phyloP scores from a whole-genome alignment of 2,329 filamentous ascomycete genomes.

The Zopfia rhizophila region DNA sequence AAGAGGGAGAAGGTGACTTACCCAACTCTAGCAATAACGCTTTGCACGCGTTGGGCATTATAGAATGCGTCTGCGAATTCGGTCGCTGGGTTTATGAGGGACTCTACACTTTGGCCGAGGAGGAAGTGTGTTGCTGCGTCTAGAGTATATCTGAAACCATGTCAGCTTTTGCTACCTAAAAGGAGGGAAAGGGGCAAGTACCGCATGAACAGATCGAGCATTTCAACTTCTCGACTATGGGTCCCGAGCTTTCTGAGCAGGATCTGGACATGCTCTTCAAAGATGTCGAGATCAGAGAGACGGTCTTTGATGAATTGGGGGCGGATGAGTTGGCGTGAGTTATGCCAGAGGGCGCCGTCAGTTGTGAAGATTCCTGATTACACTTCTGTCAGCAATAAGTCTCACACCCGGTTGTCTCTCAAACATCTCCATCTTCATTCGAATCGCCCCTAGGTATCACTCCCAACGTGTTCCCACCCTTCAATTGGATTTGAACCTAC shows the following conservation, averaged over 20 bases:
- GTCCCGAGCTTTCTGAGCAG: slow-evolving; percentile 72
- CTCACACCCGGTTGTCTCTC: neutral
- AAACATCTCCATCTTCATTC: neutral
- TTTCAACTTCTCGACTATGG: slow-evolving; percentile 67
- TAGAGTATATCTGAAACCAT: slow-evolving; percentile 69
- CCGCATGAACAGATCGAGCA: slow-evolving; percentile 81
- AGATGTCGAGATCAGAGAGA: slow-evolving; percentile 81
- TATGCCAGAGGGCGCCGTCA: slow-evolving; percentile 82
- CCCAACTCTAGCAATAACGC: slow-evolving; percentile 72
- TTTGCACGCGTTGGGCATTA: slow-evolving; percentile 80
- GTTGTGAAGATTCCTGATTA: slow-evolving; percentile 70
- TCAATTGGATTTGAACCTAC: slow-evolving; percentile 66
- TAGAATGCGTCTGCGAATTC: slow-evolving; percentile 85
- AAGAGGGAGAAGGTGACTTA: slow-evolving; percentile 41
- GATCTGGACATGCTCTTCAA: slow-evolving; percentile 80
- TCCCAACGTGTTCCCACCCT: neutral
- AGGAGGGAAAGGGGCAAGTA: slow-evolving; percentile 16
- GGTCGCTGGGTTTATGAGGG: slow-evolving; percentile 65
- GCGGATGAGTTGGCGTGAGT: slow-evolving; percentile 80
- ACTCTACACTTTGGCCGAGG: slow-evolving; percentile 78
- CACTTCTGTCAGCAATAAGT: slow-evolving; percentile 11
- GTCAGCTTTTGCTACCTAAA: neutral
- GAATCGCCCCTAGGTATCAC: too few relatives aligned
- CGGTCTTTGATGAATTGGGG: slow-evolving; percentile 90
- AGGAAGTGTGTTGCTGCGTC: slow-evolving; percentile 90